phyloP scores from a whole-genome alignment of 805 yeast species.

The Ogataea salicorniae region DNA sequence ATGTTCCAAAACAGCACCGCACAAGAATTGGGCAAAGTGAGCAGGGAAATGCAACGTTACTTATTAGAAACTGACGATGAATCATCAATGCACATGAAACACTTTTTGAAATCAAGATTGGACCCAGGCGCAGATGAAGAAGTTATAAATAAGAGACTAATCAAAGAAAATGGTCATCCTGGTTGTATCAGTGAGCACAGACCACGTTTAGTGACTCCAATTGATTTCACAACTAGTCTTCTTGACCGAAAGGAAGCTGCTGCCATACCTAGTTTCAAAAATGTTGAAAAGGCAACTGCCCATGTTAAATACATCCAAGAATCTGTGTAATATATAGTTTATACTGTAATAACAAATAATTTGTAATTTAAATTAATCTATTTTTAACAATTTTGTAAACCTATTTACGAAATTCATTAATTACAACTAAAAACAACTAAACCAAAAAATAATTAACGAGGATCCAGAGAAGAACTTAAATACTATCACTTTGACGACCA shows the following conservation, averaged over 20 bases:
- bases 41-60: slow-evolving; percentile 22
- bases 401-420: background rate
- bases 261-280: slow-evolving; percentile 51
- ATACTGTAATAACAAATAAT: background rate
- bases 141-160: slow-evolving; percentile 22
- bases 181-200: slow-evolving; percentile 32
- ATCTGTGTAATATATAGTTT: slow-evolving; percentile 6
- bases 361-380: background rate
- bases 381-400: background rate
- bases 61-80: slow-evolving; percentile 29
- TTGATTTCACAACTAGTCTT: slow-evolving; percentile 21
- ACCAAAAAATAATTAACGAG: too few species aligned
- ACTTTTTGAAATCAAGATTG: slow-evolving; percentile 28
- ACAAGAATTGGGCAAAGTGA: slow-evolving; percentile 16
- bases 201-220: slow-evolving; percentile 40
- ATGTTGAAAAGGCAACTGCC: slow-evolving; percentile 57
- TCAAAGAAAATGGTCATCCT: slow-evolving; percentile 34
- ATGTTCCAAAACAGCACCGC: slow-evolving; percentile 24
- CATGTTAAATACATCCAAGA: slow-evolving; percentile 38
- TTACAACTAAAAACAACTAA: too few species aligned
- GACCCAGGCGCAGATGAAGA: slow-evolving; percentile 28
- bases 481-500: slow-evolving; percentile 69
- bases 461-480: slow-evolving; percentile 21
- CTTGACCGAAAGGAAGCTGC: slow-evolving; percentile 21
- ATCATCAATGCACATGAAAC: slow-evolving; percentile 29